phyloP scores from a whole-genome alignment of 305 asterid species.

The Fraxinus greggii region DNA sequence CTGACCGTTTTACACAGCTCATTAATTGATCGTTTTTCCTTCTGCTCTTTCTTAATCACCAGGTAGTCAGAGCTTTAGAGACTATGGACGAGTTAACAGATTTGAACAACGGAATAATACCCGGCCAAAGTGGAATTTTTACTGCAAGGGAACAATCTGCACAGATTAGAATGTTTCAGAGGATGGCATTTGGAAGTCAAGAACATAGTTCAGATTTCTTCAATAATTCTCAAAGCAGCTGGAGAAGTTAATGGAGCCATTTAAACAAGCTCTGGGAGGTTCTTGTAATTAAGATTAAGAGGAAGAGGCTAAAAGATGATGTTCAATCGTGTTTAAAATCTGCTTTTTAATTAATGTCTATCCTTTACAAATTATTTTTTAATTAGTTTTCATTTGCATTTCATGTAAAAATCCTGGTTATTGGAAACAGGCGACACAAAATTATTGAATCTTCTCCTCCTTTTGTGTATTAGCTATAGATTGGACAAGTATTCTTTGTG shows the following conservation, averaged over 20 bases:
- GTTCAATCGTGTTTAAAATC: neutral
- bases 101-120: conserved; percentile 74
- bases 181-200: conserved; percentile 90
- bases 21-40: neutral
- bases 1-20: neutral
- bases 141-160: conserved; percentile 83
- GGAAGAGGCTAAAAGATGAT: neutral
- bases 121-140: conserved; percentile 76
- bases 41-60: neutral
- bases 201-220: conserved; percentile 55
- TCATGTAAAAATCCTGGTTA: neutral
- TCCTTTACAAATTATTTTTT: neutral
- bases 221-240: conserved; percentile 54
- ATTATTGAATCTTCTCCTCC: neutral
- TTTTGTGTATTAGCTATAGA: neutral
- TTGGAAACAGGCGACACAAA: neutral
- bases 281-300: neutral
- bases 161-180: conserved; percentile 77
- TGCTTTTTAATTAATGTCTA: neutral
- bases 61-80: conserved; percentile 81
- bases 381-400: neutral
- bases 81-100: conserved; percentile 70
- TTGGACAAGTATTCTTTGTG: neutral
- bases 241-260: conserved; percentile 32
- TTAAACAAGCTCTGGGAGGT: neutral